Conservation (phyloP, 106 monocot genomes). For the Agapanthus africanus region DNA sequence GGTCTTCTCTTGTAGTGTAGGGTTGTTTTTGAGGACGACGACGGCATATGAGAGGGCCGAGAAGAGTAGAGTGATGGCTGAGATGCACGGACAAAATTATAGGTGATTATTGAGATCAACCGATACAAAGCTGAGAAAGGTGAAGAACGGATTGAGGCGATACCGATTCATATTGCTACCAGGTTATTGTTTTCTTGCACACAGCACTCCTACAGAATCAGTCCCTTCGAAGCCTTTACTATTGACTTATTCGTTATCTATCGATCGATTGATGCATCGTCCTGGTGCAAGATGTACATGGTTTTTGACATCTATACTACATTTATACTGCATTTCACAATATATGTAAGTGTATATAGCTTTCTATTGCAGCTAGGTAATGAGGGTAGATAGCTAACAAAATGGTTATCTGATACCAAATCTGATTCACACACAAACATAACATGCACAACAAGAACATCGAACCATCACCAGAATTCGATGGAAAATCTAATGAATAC, state of each 20-base stretch:
- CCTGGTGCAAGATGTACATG: neutral
- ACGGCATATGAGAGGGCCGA: conserved; percentile 28
- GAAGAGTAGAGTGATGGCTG: neutral
- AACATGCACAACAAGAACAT: neutral
- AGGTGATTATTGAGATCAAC: too few relatives aligned
- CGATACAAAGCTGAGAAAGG: too few relatives aligned
- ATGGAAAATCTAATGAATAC: too few relatives aligned
- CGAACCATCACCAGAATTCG: neutral
- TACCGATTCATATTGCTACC: too few relatives aligned
- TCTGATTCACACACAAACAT: neutral
- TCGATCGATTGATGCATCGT: neutral
- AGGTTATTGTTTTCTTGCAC: too few relatives aligned
- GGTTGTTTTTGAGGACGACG: conserved; percentile 52
- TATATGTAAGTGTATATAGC: neutral
- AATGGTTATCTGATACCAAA: neutral
- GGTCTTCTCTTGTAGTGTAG: conserved; percentile 41
- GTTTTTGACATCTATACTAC: neutral
- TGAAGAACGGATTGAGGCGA: too few relatives aligned
- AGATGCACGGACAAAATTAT: conserved; percentile 14
- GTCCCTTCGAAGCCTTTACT: too few relatives aligned
- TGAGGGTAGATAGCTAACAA: neutral
- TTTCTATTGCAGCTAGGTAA: neutral
- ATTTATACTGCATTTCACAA: too few relatives aligned
- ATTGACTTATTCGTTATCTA: too few relatives aligned
- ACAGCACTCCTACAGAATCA: too few relatives aligned